Evolutionary conservation across 352 stramenopile genomes (phyloP).

Genomic region (Plasmopara muralis): DNA sequence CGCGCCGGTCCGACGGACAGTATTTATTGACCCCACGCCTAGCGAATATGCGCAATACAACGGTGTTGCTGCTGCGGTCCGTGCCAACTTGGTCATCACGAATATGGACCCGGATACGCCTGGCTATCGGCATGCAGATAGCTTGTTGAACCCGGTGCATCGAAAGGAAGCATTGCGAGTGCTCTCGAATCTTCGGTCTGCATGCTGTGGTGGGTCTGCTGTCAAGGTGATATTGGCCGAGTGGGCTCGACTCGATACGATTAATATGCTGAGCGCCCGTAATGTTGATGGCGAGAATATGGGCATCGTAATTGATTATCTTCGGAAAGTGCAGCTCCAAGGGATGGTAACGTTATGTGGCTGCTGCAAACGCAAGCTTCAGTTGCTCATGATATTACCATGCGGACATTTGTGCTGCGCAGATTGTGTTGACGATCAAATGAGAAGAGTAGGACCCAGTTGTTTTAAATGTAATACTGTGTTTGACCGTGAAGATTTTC

Average conservation of each 20-base stretch:
- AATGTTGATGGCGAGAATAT: conserved; percentile 42
- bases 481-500: conserved; percentile 87
- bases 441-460: conserved; percentile 38
- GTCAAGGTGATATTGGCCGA: conserved; percentile 40
- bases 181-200: conserved; percentile 48
- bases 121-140: conserved; percentile 57
- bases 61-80: conserved; percentile 47
- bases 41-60: conserved; percentile 73
- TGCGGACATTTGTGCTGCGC: conserved; percentile 90
- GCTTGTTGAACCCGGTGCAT: conserved; percentile 70
- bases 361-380: conserved; percentile 75
- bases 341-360: conserved; percentile 60
- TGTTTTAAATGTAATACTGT: conserved; percentile 47
- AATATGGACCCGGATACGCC: conserved; percentile 63
- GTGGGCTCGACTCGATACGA: conserved; percentile 44
- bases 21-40: conserved; percentile 32
- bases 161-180: conserved; percentile 50
- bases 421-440: conserved; percentile 85
- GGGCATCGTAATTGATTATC: conserved; percentile 36
- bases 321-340: conserved; percentile 41
- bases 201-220: conserved; percentile 46
- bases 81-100: conserved; percentile 66
- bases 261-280: conserved; percentile 43
- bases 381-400: conserved; percentile 87
- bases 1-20: conserved; percentile 35